phyloP scores from a whole-genome alignment of 2,329 filamentous ascomycete species.

The Talaromyces sp. region DNA sequence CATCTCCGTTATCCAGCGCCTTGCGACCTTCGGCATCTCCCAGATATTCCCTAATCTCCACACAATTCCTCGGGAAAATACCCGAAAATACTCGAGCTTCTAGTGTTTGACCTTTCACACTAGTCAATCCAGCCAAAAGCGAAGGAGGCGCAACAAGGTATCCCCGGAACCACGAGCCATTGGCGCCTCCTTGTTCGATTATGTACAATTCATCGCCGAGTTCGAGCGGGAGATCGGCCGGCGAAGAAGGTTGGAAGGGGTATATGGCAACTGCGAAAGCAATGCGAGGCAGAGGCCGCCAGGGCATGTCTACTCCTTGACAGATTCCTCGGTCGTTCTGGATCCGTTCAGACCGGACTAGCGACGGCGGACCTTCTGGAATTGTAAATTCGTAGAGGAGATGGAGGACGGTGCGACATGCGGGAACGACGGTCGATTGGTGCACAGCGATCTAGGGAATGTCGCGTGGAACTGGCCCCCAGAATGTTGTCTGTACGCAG shows the following conservation, averaged over 20 bases:
- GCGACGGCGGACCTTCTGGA: not conserved
- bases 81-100: slow-evolving; percentile 98
- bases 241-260: slow-evolving; percentile 81
- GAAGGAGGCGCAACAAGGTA: slow-evolving; percentile 95
- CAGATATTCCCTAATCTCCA: slow-evolving; percentile 89
- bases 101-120: slow-evolving; percentile 84
- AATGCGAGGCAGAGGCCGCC: slow-evolving; percentile 94
- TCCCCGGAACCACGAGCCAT: slow-evolving; percentile 90
- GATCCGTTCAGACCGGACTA: slow-evolving; percentile 8
- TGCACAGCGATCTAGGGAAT: slow-evolving; percentile 11
- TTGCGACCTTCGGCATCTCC: slow-evolving; percentile 62
- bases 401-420: slow-evolving; percentile 17
- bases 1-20: slow-evolving; percentile 36
- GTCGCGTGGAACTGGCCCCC: slow-evolving; percentile 13
- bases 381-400: not conserved
- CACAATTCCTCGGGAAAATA: slow-evolving; percentile 91
- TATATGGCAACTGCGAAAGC: slow-evolving; percentile 96
- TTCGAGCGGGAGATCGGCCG: slow-evolving; percentile 91
- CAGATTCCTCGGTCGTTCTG: slow-evolving; percentile 12
- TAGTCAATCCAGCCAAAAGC: slow-evolving; percentile 85
- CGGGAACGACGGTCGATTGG: slow-evolving; percentile 17
- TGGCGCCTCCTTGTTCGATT: slow-evolving; percentile 84
- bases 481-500: not conserved
- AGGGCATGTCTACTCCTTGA: slow-evolving; percentile 67
- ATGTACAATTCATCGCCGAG: slow-evolving; percentile 98